Evolutionary conservation across 2,329 filamentous ascomycete genomes (phyloP).

Genomic region (Magnaporthiopsis incrustans): DNA sequence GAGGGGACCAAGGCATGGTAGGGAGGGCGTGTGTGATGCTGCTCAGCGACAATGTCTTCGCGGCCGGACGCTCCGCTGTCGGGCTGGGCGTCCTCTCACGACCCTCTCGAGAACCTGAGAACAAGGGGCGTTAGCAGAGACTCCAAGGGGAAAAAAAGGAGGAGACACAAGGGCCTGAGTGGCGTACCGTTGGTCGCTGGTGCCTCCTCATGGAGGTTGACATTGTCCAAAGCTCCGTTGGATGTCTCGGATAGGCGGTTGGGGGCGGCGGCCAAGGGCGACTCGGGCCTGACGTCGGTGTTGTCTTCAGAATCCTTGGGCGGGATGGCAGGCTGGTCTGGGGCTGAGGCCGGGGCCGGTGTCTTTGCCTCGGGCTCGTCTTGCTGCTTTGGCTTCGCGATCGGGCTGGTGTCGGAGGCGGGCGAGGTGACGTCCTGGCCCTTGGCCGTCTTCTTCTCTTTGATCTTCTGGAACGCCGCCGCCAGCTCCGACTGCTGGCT

Average conservation of each 20-base stretch:
- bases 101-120: background rate
- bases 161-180: too few species aligned
- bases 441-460: slow-evolving; percentile 15
- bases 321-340: slow-evolving; percentile 13
- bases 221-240: slow-evolving; percentile 42
- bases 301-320: slow-evolving; percentile 9
- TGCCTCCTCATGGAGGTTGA: slow-evolving; percentile 58
- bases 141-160: background rate
- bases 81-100: slow-evolving; percentile 3
- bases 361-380: slow-evolving; percentile 25
- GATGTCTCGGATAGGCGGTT: slow-evolving; percentile 37
- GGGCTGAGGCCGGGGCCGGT: slow-evolving; percentile 15
- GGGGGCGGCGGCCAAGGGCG: slow-evolving; percentile 29
- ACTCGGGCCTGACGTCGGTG: slow-evolving; percentile 20
- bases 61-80: slow-evolving; percentile 26
- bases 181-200: slow-evolving; percentile 12
- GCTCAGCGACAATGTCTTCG: slow-evolving; percentile 54
- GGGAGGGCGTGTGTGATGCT: slow-evolving; percentile 67
- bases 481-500: slow-evolving; percentile 21
- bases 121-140: background rate
- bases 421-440: slow-evolving; percentile 12
- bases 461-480: slow-evolving; percentile 14
- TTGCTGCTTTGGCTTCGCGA: slow-evolving; percentile 16
- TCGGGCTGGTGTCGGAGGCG: background rate
- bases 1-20: slow-evolving; percentile 62